Evolutionary conservation across 345 rosid species (phyloP).

Genomic region (Arabis hirsuta): DNA sequence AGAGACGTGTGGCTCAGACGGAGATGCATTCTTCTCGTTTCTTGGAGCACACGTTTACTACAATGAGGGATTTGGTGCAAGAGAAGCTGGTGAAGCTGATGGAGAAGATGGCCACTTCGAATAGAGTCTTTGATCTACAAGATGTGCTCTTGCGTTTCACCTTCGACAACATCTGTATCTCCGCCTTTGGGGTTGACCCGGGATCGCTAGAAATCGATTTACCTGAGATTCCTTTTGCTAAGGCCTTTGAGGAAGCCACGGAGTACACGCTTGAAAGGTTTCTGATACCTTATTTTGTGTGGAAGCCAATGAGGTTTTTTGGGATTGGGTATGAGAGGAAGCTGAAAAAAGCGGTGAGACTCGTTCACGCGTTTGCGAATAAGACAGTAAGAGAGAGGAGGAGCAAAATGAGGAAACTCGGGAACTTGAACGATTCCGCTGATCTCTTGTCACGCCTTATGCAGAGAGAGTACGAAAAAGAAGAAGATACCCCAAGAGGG

Average conservation of each 20-base stretch:
- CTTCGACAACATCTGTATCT: constrained; percentile 69
- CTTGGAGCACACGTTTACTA: constrained; percentile 49
- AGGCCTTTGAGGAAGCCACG: constrained; percentile 82
- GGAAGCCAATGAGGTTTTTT: constrained; percentile 72
- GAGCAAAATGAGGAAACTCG: constrained; percentile 35
- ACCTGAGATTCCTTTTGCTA: constrained; percentile 70
- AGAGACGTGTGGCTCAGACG: constrained; percentile 51
- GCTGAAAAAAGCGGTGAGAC: constrained; percentile 56
- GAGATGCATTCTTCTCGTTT: constrained; percentile 73
- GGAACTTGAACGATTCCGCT: constrained; percentile 46
- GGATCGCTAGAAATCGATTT: constrained; percentile 61
- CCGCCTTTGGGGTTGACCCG: constrained; percentile 76
- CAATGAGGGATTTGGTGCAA: constrained; percentile 59
- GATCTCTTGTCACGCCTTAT: constrained; percentile 72
- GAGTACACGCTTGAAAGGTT: constrained; percentile 65
- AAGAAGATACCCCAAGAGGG: constrained; percentile 26
- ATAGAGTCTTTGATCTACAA: constrained; percentile 66
- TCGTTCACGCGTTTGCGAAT: constrained; percentile 69
- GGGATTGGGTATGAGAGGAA: constrained; percentile 62
- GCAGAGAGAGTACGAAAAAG: constrained; percentile 46
- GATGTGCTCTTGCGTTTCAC: constrained; percentile 77
- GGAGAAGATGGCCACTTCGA: constrained; percentile 45
- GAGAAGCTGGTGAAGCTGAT: constrained; percentile 58
- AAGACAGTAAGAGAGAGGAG: constrained; percentile 52
- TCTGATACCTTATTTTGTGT: constrained; percentile 62